Evolutionary conservation across 192 early-diverging fungal species (phyloP).

Genomic region (Entomortierella lignicola): DNA sequence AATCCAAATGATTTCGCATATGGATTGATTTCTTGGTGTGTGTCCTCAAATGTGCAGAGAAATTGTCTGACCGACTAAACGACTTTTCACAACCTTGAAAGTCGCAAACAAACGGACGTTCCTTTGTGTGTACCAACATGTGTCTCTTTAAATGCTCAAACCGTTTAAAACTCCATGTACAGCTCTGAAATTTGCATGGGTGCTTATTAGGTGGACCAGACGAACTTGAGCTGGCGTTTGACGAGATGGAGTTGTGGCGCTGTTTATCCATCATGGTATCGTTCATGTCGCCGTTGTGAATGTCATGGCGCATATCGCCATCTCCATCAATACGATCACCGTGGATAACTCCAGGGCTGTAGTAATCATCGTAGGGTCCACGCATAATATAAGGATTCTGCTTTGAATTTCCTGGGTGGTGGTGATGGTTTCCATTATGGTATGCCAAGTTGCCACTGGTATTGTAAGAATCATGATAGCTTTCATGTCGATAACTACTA

Average conservation of each 20-base stretch:
- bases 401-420: background rate
- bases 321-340: conserved; percentile 6
- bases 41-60: conserved; percentile 78
- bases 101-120: conserved; percentile 75
- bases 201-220: conserved; percentile 44
- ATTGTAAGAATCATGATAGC: conserved; percentile 7
- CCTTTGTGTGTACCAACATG: conserved; percentile 81
- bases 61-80: conserved; percentile 84
- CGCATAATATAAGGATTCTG: background rate
- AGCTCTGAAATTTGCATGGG: conserved; percentile 53
- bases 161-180: conserved; percentile 77
- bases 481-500: conserved; percentile 1
- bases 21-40: conserved; percentile 59
- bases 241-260: conserved; percentile 50
- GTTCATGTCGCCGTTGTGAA: background rate
- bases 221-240: conserved; percentile 32
- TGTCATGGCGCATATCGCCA: conserved; percentile 1
- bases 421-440: background rate
- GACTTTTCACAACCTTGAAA: conserved; percentile 81
- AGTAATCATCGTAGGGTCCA: conserved; percentile 7
- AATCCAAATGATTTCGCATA: conserved; percentile 29
- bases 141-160: conserved; percentile 87
- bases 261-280: conserved; percentile 22
- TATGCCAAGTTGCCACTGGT: conserved; percentile 2
- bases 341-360: background rate